phyloP scores from a whole-genome alignment of 1,284 basidiomycete genomes.

The Coniferiporia sulphurascens region DNA sequence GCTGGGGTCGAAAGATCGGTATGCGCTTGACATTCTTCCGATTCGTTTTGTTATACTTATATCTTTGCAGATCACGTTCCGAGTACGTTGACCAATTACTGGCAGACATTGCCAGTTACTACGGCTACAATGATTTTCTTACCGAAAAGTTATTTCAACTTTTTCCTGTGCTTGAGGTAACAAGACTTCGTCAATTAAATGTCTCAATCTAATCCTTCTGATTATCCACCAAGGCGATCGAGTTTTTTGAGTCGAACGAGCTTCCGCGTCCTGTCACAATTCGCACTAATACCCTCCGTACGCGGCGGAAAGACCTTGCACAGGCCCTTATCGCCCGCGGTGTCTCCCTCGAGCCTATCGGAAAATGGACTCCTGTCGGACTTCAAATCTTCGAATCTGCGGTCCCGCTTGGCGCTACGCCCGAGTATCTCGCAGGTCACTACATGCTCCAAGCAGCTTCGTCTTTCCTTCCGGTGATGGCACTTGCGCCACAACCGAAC shows the following conservation, averaged over 20 bases:
- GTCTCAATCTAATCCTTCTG: conserved; percentile 11
- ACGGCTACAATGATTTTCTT: conserved; percentile 97
- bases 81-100: conserved; percentile 91
- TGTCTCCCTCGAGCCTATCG: conserved; percentile 95
- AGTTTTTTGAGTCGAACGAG: conserved; percentile 99
- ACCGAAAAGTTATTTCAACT: conserved; percentile 93
- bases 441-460: conserved; percentile 99
- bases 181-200: conserved; percentile 21
- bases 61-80: conserved; percentile 60
- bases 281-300: conserved; percentile 94
- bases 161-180: conserved; percentile 88
- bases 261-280: conserved; percentile 96
- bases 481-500: conserved; percentile 87
- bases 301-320: conserved; percentile 89
- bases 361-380: conserved; percentile 98
- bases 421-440: conserved; percentile 98
- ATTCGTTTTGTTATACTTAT: conserved; percentile 8
- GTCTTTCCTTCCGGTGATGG: conserved; percentile 98
- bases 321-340: conserved; percentile 95
- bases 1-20: conserved; percentile 69
- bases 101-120: conserved; percentile 88
- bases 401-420: conserved; percentile 96
- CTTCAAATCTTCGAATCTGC: conserved; percentile 96
- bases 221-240: conserved; percentile 68
- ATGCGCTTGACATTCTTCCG: conserved; percentile 7